Percentiles rank a stretch among this genome's conserved stretches.
phyloP scores from a whole-genome alignment of 2,329 filamentous ascomycete species.

The Pseudogymnoascus sp. region DNA sequence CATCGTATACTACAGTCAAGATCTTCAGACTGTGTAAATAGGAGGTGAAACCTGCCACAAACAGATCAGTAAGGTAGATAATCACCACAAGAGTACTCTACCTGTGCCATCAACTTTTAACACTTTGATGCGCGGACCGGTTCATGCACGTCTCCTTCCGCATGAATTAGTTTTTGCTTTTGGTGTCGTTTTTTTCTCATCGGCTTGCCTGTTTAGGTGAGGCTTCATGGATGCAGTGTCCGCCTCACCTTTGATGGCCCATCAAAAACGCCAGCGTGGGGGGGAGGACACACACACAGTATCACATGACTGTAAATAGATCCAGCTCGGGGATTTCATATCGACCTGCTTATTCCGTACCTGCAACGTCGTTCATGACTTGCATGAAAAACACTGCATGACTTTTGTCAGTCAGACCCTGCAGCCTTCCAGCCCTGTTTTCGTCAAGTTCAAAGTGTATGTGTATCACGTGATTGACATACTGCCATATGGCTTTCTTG shows the following conservation, averaged over 20 bases:
- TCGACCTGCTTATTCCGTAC: constrained; percentile 1
- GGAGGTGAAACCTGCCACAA: neutral
- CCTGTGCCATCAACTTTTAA: neutral
- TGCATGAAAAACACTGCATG: constrained; percentile 8
- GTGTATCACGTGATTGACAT: neutral
- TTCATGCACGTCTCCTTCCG: neutral
- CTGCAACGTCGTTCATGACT: constrained; percentile 7
- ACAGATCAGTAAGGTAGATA: neutral
- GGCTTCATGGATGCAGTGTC: neutral
- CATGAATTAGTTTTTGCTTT: constrained; percentile 6
- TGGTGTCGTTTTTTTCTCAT: neutral
- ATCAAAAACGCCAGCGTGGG: neutral
- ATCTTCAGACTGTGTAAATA: neutral
- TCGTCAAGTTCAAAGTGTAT: no score
- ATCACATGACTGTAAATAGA: neutral
- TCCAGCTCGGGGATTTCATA: neutral
- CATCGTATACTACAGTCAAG: neutral
- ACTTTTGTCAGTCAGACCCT: neutral
- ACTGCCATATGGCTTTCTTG: neutral
- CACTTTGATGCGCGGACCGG: neutral
- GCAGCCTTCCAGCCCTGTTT: neutral
- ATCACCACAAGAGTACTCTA: neutral
- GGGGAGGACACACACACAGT: neutral
- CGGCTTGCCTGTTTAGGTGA: constrained; percentile 1
- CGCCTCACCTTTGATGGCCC: neutral